Conservation (phyloP, 164 flowering plant genomes). For the Berberis thunbergii region DNA sequence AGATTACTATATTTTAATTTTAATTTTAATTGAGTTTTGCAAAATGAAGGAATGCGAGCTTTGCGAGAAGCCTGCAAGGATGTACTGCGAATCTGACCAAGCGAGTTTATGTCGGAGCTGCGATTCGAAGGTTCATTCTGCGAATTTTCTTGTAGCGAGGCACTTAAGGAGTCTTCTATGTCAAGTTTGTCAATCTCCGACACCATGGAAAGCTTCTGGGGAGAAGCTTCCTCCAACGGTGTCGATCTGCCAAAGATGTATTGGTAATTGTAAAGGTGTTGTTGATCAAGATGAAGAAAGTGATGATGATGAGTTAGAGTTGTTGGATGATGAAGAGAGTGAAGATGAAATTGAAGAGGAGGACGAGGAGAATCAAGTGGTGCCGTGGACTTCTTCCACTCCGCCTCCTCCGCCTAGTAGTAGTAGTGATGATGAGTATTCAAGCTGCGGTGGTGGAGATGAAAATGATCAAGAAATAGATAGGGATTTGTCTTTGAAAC, state of each 20-base stretch:
- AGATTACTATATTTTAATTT: no score
- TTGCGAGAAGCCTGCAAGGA: not conserved
- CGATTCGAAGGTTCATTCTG: not conserved
- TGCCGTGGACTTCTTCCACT: not conserved
- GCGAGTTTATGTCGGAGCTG: constrained; percentile 3
- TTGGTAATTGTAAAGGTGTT: not conserved
- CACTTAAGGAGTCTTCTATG: not conserved
- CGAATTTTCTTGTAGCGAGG: not conserved
- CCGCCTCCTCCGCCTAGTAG: not conserved
- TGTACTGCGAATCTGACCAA: constrained; percentile 3
- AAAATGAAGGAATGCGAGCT: not conserved
- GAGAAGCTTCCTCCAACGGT: not conserved
- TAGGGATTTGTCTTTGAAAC: no score
- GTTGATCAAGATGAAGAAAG: not conserved
- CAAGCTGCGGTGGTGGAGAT: not conserved
- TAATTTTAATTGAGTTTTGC: no score
- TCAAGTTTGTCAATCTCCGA: not conserved
- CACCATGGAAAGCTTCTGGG: constrained; percentile 1
- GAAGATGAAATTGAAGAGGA: not conserved
- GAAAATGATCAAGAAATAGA: no score
- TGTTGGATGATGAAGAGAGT: no score
- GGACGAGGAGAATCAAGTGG: not conserved
- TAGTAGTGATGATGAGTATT: not conserved
- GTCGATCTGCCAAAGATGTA: not conserved
- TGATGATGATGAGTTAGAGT: not conserved